Evolutionary conservation across 306 rosid genomes (phyloP), one percentile per base, ranked within the genome.

Genomic region (Vigna nakashimae): DNA sequence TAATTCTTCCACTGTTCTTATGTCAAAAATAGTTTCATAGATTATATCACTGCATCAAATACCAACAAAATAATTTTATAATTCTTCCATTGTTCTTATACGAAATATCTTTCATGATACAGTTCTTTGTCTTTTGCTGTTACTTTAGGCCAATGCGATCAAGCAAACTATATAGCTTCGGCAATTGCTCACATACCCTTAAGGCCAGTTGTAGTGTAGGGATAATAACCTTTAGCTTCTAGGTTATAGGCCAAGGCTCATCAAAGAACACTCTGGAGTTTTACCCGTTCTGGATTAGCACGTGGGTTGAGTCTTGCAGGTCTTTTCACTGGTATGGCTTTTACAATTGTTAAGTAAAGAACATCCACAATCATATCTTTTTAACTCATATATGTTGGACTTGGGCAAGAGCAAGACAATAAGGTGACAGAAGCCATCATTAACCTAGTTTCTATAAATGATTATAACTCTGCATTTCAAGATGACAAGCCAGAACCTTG

Each of bases 61-160:
- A 58, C 76, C 74, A 86, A 84, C 76, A 86, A 43, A 26, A 26
- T 26, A 26, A 26, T 26, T 26, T 26, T 26, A 26, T 26, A 26
- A 26, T 26, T 26, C 28, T 26, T 26, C 28, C 28, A 26, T 26
- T 20, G 22, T 20, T 20, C 22, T 20, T 26, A 60, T 42, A 11
- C 65, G 65, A 65, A 62, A 60, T 46, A 85, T 77, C 86, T 56
- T 43, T 72, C 20, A 73, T 70, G 84, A 89, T 76, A 81, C 62
- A 40, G 83, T 77, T 34, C 57, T 66, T 62, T 83, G 86, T 84
- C 83, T 67, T 82, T 81, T 55, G 87, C 78, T 76, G 81, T 83
- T 72, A 68, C 74, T 77, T 63, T 26, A 50, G 40, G 82, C 50
- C 69, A 78, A 43, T 36, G 71, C 62, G 52, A 67, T 45, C 80